Percentiles rank a stretch among this genome's conserved stretches.
Conservation (phyloP, 108 stramenopile species). For the Cyclotella distinguenda region DNA sequence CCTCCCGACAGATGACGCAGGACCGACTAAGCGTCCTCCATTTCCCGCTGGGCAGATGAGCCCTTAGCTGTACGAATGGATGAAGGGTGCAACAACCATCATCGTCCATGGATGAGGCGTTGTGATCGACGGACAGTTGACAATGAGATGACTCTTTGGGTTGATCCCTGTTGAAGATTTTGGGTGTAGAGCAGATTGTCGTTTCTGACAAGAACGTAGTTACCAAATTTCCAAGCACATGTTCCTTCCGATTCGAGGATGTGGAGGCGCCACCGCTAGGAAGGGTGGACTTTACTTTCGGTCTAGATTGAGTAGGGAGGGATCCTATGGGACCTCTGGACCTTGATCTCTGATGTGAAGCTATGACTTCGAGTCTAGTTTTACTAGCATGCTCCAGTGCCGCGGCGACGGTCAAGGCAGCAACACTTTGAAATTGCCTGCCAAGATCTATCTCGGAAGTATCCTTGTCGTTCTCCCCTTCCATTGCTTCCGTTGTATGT, state of each 20-base stretch:
- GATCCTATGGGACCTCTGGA: neutral
- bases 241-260: neutral
- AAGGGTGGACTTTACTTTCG: no score
- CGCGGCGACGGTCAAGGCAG: constrained; percentile 1
- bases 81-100: constrained; percentile 10
- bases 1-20: constrained; percentile 5
- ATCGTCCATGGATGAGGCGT: neutral
- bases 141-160: neutral
- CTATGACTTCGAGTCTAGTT: neutral
- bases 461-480: constrained; percentile 9
- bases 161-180: neutral
- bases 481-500: constrained; percentile 11
- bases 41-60: constrained; percentile 3
- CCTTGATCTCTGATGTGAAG: neutral
- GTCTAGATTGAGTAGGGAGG: no score
- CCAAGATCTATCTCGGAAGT: neutral
- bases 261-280: neutral
- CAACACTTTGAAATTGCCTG: neutral
- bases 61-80: constrained; percentile 10
- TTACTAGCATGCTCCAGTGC: neutral
- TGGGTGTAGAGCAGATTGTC: neutral
- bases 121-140: neutral
- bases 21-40: constrained; percentile 7
- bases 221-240: no score
- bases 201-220: neutral